These are phyloP conservation scores for Sporothrix sp. DNA, from an alignment of 2,329 filamentous ascomycete species.

Conservation along the genomic window DNA sequence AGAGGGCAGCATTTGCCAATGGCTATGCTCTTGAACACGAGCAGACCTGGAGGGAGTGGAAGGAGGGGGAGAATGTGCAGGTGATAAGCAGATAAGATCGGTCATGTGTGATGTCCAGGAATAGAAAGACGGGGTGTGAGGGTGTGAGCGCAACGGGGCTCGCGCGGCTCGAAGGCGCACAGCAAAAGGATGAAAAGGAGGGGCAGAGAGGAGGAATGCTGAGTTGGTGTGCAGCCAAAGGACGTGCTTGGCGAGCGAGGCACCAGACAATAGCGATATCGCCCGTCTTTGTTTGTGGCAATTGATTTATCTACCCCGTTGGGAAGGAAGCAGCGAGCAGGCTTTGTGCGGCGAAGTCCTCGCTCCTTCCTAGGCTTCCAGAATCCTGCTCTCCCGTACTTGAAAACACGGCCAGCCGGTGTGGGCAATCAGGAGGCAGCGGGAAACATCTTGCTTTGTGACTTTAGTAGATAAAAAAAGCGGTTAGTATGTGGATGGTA, in stretches of 20 bases:
- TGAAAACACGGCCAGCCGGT: too few relatives aligned
- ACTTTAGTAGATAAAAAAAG: too few relatives aligned
- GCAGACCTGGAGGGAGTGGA: not conserved
- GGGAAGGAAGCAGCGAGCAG: too few relatives aligned
- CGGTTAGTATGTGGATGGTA: too few relatives aligned
- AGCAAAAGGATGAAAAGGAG: not conserved
- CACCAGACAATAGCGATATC: too few relatives aligned
- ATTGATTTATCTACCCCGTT: too few relatives aligned
- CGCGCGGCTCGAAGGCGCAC: not conserved
- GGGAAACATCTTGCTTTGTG: too few relatives aligned
- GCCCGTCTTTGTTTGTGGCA: too few relatives aligned
- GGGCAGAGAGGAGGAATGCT: not conserved
- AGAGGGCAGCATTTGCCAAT: too few relatives aligned
- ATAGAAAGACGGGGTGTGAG: slow-evolving; percentile 1
- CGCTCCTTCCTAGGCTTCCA: not conserved
- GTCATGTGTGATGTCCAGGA: slow-evolving; percentile 10
- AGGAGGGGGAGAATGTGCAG: not conserved
- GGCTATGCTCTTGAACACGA: too few relatives aligned
- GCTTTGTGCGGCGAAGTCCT: not conserved
- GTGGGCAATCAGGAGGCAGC: too few relatives aligned
- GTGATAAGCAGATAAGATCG: slow-evolving; percentile 10
- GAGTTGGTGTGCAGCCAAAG: slow-evolving; percentile 3
- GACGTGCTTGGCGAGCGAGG: slow-evolving; percentile 4
- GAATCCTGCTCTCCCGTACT: not conserved
- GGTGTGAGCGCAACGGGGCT: slow-evolving; percentile 9